Percentiles rank a stretch among this genome's conserved stretches.
Conservation (phyloP, 371 early-diverging fungal genomes). For the Lichtheimia hyalospora region DNA sequence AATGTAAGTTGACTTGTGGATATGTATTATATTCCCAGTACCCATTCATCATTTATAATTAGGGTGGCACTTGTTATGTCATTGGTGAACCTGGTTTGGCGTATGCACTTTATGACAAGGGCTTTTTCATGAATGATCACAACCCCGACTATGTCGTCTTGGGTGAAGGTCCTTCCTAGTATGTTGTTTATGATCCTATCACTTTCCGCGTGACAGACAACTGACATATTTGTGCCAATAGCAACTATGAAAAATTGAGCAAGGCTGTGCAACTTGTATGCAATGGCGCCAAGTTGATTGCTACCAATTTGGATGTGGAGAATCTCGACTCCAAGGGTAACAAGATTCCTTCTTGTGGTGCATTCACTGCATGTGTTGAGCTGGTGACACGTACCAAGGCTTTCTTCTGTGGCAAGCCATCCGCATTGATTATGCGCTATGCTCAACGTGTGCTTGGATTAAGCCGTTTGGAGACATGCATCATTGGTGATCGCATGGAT, state of each 20-base stretch:
- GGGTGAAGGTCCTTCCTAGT: conserved; percentile 58
- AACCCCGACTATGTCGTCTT: conserved; percentile 69
- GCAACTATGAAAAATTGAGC: conserved; percentile 60
- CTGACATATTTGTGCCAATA: not conserved
- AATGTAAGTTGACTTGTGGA: conserved; percentile 23
- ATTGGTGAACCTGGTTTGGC: conserved; percentile 68
- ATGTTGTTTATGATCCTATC: not conserved
- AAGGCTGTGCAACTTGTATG: conserved; percentile 60
- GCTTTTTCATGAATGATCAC: conserved; percentile 64
- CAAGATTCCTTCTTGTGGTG: conserved; percentile 61
- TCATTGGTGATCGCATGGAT: conserved; percentile 74
- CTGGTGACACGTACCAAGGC: conserved; percentile 63
- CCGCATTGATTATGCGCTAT: conserved; percentile 64
- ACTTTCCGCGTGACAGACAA: too few species aligned
- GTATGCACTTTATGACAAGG: conserved; percentile 62
- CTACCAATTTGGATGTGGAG: conserved; percentile 67
- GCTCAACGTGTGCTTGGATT: conserved; percentile 59
- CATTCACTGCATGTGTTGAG: conserved; percentile 61
- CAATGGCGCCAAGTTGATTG: conserved; percentile 61
- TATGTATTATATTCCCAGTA: too few species aligned
- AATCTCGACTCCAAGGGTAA: conserved; percentile 53
- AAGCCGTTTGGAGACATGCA: conserved; percentile 60
- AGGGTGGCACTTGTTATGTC: conserved; percentile 60
- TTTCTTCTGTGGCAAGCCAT: conserved; percentile 68
- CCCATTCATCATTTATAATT: not conserved